Percentiles rank a stretch among this genome's conserved stretches.
These are phyloP conservation scores for Ascochyta fabae DNA, from an alignment of 2,329 filamentous ascomycete genomes.

Conservation along the genomic window DNA sequence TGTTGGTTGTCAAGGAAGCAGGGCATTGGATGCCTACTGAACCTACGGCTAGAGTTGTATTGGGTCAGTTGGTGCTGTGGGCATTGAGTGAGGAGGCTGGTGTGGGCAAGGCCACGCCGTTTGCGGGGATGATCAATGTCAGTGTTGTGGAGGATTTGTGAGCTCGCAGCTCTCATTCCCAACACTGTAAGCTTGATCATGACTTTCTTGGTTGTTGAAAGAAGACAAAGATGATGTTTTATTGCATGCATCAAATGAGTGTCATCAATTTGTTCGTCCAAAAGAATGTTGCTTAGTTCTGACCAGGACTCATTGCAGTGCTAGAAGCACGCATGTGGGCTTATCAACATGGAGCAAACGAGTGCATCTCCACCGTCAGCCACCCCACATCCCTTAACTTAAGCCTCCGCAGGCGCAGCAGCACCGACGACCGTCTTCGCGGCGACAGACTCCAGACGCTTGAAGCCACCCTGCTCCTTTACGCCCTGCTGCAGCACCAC, in stretches of 20 bases:
- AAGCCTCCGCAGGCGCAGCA: conserved; percentile 18
- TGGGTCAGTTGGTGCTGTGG: conserved; percentile 50
- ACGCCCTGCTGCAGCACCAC: conserved; percentile 71
- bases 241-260: not conserved
- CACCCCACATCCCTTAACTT: not conserved
- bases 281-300: not conserved
- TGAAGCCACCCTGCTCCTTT: conserved; percentile 69
- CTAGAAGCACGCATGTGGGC: not conserved
- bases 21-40: conserved; percentile 63
- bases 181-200: not conserved
- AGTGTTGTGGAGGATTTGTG: conserved; percentile 22
- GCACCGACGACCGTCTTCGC: conserved; percentile 25
- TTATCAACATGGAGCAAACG: not conserved
- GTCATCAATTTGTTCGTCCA: not conserved
- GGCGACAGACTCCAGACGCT: conserved; percentile 12
- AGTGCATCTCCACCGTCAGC: not conserved
- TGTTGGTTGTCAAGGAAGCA: conserved; percentile 56
- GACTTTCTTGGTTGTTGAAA: too few species aligned
- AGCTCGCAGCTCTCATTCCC: not conserved
- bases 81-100: conserved; percentile 33
- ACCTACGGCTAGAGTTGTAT: conserved; percentile 49
- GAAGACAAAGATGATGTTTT: too few species aligned
- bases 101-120: conserved; percentile 23
- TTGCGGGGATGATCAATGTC: conserved; percentile 31
- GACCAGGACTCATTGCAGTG: not conserved